These are phyloP conservation scores for Scolecobasidium constrictum DNA, from an alignment of 2,329 filamentous ascomycete genomes.

Conservation along the genomic window DNA sequence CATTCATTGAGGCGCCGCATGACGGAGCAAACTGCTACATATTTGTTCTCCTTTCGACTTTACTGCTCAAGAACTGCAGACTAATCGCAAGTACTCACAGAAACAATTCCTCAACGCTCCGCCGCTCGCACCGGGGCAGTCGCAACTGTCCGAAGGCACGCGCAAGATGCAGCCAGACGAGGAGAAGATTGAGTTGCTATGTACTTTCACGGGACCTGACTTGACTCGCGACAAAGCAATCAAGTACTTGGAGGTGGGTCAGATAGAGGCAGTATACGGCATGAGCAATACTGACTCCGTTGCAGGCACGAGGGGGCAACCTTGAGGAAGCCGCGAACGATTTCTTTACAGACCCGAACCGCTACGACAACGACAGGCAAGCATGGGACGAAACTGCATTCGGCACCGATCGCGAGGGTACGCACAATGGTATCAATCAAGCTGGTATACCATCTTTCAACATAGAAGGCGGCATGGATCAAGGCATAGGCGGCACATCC, in stretches of 20 bases:
- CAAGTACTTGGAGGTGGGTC: background rate
- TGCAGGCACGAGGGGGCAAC: no score
- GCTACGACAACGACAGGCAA: background rate
- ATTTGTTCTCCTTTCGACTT: no score
- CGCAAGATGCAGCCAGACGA: background rate
- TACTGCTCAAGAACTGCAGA: no score
- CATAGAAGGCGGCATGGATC: background rate
- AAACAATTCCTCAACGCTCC: background rate
- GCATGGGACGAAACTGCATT: conserved; percentile 22
- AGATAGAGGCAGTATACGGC: no score
- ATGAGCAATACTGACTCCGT: no score
- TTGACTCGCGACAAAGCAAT: background rate
- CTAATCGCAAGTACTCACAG: no score
- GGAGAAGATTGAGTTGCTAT: background rate
- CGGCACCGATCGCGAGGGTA: conserved; percentile 20
- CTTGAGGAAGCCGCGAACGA: background rate
- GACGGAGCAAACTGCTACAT: no score
- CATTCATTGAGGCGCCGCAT: no score
- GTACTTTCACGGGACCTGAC: background rate
- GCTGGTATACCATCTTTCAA: conserved; percentile 19
- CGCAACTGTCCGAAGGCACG: background rate
- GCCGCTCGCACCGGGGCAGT: background rate
- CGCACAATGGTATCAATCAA: conserved; percentile 19
- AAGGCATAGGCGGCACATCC: conserved; percentile 14
- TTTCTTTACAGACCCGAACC: background rate